These are phyloP conservation scores for Tagetes erecta DNA, from an alignment of 129 eudicot genomes.

Conservation along the genomic window DNA sequence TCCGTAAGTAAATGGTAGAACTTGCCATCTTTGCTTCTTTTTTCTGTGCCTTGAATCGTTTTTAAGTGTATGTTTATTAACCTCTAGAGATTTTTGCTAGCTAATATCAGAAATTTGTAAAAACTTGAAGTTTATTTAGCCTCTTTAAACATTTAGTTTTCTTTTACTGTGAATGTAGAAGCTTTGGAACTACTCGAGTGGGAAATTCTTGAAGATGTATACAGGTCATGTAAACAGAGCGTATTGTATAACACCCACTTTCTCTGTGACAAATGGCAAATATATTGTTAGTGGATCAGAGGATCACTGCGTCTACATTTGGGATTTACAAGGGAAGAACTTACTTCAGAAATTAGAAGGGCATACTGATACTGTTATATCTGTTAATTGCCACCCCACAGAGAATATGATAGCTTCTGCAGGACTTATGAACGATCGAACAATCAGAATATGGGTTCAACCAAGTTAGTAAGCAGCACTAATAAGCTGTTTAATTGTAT, in stretches of 20 bases:
- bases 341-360: slow-evolving; percentile 87
- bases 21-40: not conserved
- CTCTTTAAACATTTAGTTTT: slow-evolving; percentile 11
- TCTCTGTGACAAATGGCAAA: slow-evolving; percentile 77
- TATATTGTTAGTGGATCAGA: slow-evolving; percentile 93
- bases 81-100: not conserved
- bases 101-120: not conserved
- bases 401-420: slow-evolving; percentile 88
- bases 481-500: slow-evolving; percentile 5
- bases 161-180: slow-evolving; percentile 51
- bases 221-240: slow-evolving; percentile 70
- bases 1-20: not conserved
- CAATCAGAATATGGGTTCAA: slow-evolving; percentile 81
- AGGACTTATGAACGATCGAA: slow-evolving; percentile 64
- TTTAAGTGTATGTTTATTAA: not conserved
- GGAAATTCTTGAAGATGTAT: slow-evolving; percentile 75
- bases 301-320: slow-evolving; percentile 76
- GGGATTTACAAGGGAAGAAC: slow-evolving; percentile 82
- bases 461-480: slow-evolving; percentile 34
- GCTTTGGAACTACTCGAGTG: slow-evolving; percentile 75
- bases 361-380: slow-evolving; percentile 81
- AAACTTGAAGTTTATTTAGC: not conserved
- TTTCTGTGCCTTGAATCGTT: not conserved
- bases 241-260: slow-evolving; percentile 79
- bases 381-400: slow-evolving; percentile 80